A percentile compares a stretch with the other conserved stretches of the same genome.
Conservation (phyloP, 495 filamentous ascomycete species). For the Penicillium cinerascens region DNA sequence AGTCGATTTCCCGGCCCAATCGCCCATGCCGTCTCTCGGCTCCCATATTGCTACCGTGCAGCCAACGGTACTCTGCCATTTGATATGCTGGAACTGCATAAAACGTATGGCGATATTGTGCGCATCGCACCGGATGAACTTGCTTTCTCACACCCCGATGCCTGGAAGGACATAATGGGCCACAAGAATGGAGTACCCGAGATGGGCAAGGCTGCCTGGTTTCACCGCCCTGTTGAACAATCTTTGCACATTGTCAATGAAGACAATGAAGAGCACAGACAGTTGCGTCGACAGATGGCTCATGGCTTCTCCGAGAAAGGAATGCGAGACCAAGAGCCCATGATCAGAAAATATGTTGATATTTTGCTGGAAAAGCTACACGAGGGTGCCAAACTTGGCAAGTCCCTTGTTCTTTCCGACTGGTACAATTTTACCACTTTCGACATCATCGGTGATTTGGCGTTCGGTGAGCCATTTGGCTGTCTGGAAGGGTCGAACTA, state of each 20-base stretch:
- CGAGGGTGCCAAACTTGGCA: not conserved
- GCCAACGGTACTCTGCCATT: slow-evolving; percentile 23
- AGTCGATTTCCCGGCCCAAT: slow-evolving; percentile 1
- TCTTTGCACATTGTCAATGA: slow-evolving; percentile 20
- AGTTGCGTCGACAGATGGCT: slow-evolving; percentile 44
- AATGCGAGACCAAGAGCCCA: slow-evolving; percentile 40
- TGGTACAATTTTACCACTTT: slow-evolving; percentile 9
- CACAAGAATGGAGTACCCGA: slow-evolving; percentile 26
- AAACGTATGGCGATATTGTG: slow-evolving; percentile 51
- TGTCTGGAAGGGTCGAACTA: slow-evolving; percentile 4
- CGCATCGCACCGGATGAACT: slow-evolving; percentile 53
- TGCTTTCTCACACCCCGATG: slow-evolving; percentile 43
- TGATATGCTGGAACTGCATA: slow-evolving; percentile 43
- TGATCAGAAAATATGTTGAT: not conserved
- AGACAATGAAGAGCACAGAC: slow-evolving; percentile 37
- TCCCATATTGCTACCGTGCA: slow-evolving; percentile 2
- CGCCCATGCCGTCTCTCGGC: not conserved
- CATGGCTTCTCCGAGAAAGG: slow-evolving; percentile 52
- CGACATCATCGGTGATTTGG: slow-evolving; percentile 9
- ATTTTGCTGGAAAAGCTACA: not conserved
- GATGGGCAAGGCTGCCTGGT: slow-evolving; percentile 14
- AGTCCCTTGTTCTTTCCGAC: not conserved
- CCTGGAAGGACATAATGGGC: slow-evolving; percentile 57
- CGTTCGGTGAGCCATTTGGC: slow-evolving; percentile 5
- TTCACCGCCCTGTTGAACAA: slow-evolving; percentile 14